Conservation (phyloP, 805 yeast species). For the Suhomyces kilbournensis region DNA sequence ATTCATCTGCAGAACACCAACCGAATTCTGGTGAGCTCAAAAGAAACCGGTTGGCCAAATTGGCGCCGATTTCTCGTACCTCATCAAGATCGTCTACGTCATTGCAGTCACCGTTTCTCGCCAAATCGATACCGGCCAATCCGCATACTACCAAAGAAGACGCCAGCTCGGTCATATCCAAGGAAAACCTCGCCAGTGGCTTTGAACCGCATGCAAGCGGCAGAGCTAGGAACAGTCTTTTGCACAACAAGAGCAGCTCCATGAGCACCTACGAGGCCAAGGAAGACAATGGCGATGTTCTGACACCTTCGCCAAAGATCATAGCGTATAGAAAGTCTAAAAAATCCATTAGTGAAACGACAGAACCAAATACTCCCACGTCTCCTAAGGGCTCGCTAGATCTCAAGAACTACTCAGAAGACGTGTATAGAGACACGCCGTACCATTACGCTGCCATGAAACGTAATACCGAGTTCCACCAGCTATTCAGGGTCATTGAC, state of each 20-base stretch:
- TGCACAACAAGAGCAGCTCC: constrained; percentile 6
- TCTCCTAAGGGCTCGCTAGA: constrained; percentile 25
- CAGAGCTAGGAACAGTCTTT: constrained; percentile 5
- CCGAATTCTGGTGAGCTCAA: not conserved
- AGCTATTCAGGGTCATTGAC: constrained; percentile 52
- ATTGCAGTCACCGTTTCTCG: constrained; percentile 33
- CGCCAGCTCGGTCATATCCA: constrained; percentile 22
- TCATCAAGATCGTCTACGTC: constrained; percentile 20
- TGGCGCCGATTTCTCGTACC: constrained; percentile 7
- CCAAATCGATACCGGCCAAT: constrained; percentile 23
- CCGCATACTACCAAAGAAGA: constrained; percentile 24
- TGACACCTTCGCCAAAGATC: constrained; percentile 32
- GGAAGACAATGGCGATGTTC: constrained; percentile 1
- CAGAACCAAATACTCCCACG: constrained; percentile 1
- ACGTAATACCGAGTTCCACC: constrained; percentile 59
- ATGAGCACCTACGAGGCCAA: constrained; percentile 1
- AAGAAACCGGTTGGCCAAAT: constrained; percentile 1
- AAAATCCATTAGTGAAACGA: constrained; percentile 28
- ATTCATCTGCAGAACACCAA: constrained; percentile 6
- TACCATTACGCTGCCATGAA: constrained; percentile 64
- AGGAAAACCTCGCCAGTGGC: constrained; percentile 9
- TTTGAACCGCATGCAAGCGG: constrained; percentile 3
- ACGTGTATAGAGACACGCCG: constrained; percentile 53
- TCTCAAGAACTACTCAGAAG: constrained; percentile 52
- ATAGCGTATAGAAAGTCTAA: constrained; percentile 38